phyloP scores from a whole-genome alignment of 352 stramenopile species.

The Halophytophthora batemanensis region DNA sequence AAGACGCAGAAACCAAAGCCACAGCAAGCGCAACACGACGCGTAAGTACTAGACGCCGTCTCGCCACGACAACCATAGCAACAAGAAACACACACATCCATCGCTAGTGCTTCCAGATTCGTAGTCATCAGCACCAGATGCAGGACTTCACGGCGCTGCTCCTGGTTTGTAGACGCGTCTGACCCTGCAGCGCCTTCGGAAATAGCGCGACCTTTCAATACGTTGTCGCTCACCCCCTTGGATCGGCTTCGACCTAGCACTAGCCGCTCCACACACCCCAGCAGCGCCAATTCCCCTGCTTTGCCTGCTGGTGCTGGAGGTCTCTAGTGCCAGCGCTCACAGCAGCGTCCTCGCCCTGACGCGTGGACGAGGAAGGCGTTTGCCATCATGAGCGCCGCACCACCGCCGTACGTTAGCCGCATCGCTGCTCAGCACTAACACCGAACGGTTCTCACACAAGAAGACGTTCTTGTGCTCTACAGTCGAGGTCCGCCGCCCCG shows the following conservation, averaged over 20 bases:
- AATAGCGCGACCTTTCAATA: too few species aligned
- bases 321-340: constrained; percentile 4
- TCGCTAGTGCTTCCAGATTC: too few species aligned
- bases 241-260: too few species aligned
- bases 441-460: not conserved
- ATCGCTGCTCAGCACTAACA: not conserved
- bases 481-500: constrained; percentile 29
- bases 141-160: too few species aligned
- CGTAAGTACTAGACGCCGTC: too few species aligned
- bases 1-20: constrained; percentile 17
- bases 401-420: constrained; percentile 28
- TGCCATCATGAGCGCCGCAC: constrained; percentile 24
- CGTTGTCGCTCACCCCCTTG: too few species aligned
- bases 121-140: too few species aligned
- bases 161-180: too few species aligned
- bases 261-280: too few species aligned
- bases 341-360: not conserved
- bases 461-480: constrained; percentile 4
- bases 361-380: constrained; percentile 2
- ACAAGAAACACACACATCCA: constrained; percentile 8
- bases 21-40: constrained; percentile 13
- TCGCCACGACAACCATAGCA: constrained; percentile 3
- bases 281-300: too few species aligned
- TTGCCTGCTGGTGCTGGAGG: too few species aligned
- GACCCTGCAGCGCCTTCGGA: too few species aligned